Evolutionary conservation across 306 rosid genomes (phyloP).

Genomic region (Neltuma alba): DNA sequence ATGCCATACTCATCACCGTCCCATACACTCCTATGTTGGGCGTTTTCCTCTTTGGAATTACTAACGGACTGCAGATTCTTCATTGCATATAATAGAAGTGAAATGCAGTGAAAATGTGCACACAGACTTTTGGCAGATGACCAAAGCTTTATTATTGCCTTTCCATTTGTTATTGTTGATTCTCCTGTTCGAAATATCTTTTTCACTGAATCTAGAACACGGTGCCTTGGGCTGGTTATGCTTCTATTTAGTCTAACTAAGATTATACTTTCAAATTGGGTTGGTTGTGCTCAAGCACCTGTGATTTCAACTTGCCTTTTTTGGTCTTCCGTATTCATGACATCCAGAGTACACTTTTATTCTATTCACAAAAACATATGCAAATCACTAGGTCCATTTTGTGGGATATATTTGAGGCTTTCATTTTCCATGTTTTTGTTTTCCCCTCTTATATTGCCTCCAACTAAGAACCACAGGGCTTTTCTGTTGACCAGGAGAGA

Average conservation of each 20-base stretch:
- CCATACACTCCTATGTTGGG: conserved; percentile 7
- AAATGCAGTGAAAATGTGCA: conserved; percentile 5
- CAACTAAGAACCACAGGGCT: neutral
- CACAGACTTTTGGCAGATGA: neutral
- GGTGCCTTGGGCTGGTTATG: neutral
- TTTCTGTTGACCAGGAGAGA: conserved; percentile 58
- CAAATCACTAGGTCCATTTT: neutral
- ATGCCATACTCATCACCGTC: neutral
- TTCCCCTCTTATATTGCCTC: neutral
- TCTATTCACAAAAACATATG: neutral
- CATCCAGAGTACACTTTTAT: neutral
- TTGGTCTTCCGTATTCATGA: neutral
- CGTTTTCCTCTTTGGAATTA: conserved; percentile 6
- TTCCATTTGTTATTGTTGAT: neutral
- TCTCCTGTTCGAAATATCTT: conserved; percentile 8
- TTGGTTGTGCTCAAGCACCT: neutral
- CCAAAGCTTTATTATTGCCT: conserved; percentile 1
- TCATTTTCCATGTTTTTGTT: neutral
- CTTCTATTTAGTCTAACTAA: neutral
- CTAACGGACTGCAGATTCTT: neutral
- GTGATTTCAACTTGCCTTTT: neutral
- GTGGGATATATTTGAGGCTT: neutral
- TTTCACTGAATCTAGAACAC: conserved; percentile 14
- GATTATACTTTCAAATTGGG: neutral
- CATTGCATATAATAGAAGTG: conserved; percentile 1